phyloP scores from a whole-genome alignment of 1,284 basidiomycete genomes.

The Ceratobasidium sp. region DNA sequence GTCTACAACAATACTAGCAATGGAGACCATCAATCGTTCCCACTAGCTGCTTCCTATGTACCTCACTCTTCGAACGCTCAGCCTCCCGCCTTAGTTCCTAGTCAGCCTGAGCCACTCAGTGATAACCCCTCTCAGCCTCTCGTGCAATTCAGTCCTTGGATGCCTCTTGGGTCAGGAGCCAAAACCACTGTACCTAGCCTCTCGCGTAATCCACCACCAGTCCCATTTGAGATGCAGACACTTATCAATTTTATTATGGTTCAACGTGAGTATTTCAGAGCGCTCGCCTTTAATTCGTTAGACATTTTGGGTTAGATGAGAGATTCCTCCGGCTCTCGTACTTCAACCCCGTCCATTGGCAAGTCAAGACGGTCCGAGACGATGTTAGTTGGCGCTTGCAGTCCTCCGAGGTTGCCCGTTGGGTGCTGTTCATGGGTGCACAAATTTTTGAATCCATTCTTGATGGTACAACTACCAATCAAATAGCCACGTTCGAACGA shows the following conservation, averaged over 20 bases:
- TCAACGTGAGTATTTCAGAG: background rate
- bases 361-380: background rate
- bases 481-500: background rate
- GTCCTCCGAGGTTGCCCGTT: background rate
- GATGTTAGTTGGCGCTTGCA: background rate
- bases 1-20: too few species aligned
- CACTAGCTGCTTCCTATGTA: too few species aligned
- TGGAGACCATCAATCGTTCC: too few species aligned
- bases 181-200: too few species aligned
- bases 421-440: background rate
- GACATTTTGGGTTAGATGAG: background rate
- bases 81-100: too few species aligned
- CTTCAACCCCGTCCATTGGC: constrained; percentile 2
- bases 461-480: background rate
- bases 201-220: background rate
- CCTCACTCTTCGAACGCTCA: too few species aligned
- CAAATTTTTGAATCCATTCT: background rate
- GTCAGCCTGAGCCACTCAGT: too few species aligned
- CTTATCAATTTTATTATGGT: background rate
- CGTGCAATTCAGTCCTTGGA: background rate
- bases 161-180: too few species aligned
- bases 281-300: background rate
- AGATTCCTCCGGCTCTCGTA: background rate
- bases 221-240: background rate
- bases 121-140: background rate